Conservation (phyloP, 768 basidiomycete genomes). For the Hemileccinum rubropunctum region DNA sequence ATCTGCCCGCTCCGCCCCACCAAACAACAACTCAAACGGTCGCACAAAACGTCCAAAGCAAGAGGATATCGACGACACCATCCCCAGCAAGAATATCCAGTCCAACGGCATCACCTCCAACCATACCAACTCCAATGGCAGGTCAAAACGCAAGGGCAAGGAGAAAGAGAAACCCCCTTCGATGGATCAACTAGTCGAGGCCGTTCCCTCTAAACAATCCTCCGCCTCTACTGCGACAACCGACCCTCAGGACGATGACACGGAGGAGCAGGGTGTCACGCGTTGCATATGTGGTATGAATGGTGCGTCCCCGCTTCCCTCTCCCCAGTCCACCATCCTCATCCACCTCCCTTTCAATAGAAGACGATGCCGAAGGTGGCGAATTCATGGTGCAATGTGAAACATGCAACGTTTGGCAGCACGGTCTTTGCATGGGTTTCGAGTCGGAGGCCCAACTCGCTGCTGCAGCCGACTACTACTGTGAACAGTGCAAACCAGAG, state of each 20-base stretch:
- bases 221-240: constrained; percentile 34
- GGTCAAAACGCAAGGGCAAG: constrained; percentile 63
- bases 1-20: constrained; percentile 38
- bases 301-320: constrained; percentile 45
- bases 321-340: constrained; percentile 14
- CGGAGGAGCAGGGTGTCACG: constrained; percentile 59
- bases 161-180: constrained; percentile 54
- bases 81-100: constrained; percentile 43
- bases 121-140: constrained; percentile 35
- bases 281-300: constrained; percentile 85
- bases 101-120: constrained; percentile 30
- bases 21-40: constrained; percentile 37
- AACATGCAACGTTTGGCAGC: constrained; percentile 97
- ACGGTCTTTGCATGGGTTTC: constrained; percentile 94
- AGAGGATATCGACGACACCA: constrained; percentile 66
- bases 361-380: constrained; percentile 78
- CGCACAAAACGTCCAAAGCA: constrained; percentile 66
- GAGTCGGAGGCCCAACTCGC: constrained; percentile 71
- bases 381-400: constrained; percentile 99
- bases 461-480: constrained; percentile 85
- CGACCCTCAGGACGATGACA: constrained; percentile 41
- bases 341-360: constrained; percentile 37
- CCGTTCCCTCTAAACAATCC: constrained; percentile 26
- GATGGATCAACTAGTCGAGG: constrained; percentile 29
- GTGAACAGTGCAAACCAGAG: constrained; percentile 90